A percentile compares a stretch with the other conserved stretches of the same genome.
These are phyloP conservation scores for Ajuga reptans DNA, from an alignment of 305 asterid species.

Conservation along the genomic window DNA sequence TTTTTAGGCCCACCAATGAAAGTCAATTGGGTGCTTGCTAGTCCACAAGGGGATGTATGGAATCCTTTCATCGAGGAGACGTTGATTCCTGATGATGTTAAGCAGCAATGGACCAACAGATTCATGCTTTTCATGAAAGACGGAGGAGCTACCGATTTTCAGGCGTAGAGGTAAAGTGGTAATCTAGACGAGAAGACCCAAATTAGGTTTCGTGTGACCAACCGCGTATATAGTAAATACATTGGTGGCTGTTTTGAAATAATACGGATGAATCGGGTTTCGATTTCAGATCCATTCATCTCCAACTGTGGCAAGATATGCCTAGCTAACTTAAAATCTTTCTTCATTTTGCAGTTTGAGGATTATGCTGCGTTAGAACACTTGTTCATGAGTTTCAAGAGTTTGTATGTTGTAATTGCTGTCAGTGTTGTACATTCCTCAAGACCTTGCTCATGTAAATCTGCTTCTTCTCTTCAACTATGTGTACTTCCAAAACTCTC, in stretches of 20 bases:
- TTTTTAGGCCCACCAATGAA: conserved; percentile 42
- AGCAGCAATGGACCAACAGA: conserved; percentile 61
- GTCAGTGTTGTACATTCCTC: conserved; percentile 4
- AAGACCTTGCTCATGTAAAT: neutral
- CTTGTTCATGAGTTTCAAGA: neutral
- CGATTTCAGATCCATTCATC: neutral
- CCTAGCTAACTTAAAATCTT: neutral
- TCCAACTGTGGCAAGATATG: neutral
- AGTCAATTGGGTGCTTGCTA: conserved; percentile 70
- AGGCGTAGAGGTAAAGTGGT: conserved; percentile 26
- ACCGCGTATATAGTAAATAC: too few species aligned
- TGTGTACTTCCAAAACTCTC: neutral
- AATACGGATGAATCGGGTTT: neutral
- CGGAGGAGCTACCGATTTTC: conserved; percentile 16
- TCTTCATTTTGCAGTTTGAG: conserved; percentile 29
- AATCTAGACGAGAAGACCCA: neutral
- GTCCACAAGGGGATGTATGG: conserved; percentile 58
- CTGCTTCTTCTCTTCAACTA: neutral
- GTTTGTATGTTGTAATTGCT: neutral
- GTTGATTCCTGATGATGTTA: conserved; percentile 46
- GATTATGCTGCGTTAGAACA: neutral
- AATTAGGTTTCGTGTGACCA: neutral
- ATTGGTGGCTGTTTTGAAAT: too few species aligned
- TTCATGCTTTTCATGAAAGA: conserved; percentile 45
- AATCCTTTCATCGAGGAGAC: conserved; percentile 47